Base-by-base conservation (phyloP, 1,284 basidiomycete genomes). In the Leccinum subspadiceum region DNA sequence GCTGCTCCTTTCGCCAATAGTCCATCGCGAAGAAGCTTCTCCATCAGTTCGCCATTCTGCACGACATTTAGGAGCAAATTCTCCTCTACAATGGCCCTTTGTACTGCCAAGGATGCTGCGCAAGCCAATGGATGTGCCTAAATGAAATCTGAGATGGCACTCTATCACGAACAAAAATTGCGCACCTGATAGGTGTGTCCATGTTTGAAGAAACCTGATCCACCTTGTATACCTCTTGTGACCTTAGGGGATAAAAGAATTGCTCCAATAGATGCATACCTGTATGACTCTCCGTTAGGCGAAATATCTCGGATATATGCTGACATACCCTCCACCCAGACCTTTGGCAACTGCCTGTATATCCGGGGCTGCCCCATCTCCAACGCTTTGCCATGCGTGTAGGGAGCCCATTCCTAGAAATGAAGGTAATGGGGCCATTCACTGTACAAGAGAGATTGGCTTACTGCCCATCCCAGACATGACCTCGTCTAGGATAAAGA, bases 401-500 rank as follows among this genome's bases (percentile, higher is more conserved):
- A 92, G 68, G 2, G 90, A 92, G 1, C 91, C 90, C 87, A 93
- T 87, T 41, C 90, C 89, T 92, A 52, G 5, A 7, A 33, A 55
- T 52, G 29, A 5, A 46, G 33, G 54, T 58, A 53, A 56, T 60
- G 61, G 41, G 20, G 54, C 12, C 57, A 15, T 44, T 58, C 24
- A 48, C 1, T 12, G 9, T 17, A 37, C 8, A 54, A 60, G 9
- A 24, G 33, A 56, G 31, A 17, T 37, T 15, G 24, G 77, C 86
- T 76, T 73, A 85, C 92, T 84, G 49, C 91, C 92, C 87, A 93
- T 92, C 33, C 92, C 92, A 68, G 87, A 87, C 93, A 90, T 90
- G 62, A 89, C 84, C 75, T 95, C 93, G 69, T 95, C 93, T 48
- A 94, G 81, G 51, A 93, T 90, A 71, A 94, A 87, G n/a, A 95